Evolutionary conservation across 306 rosid genomes (phyloP), one percentile per base, ranked within the genome.

Genomic region (Quercus variabilis): DNA sequence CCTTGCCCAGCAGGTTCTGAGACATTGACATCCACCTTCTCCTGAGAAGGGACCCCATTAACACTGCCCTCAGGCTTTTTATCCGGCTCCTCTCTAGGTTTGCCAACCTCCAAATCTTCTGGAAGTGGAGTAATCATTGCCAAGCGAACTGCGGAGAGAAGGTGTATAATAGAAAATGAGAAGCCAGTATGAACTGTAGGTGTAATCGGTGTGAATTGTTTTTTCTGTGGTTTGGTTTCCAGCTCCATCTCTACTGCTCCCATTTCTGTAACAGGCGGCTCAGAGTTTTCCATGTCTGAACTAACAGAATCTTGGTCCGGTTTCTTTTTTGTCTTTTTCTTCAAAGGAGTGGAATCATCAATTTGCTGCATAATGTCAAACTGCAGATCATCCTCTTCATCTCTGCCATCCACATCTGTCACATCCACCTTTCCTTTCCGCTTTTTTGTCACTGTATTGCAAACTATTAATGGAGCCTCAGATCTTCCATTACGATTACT

Each of bases 171-270:
- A 43, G 99, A 96, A 86, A 96, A 96, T 57, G 99, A 93, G 88
- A 96, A 96, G 52, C 96, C 98, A 60, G 96, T 86, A 80, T 87
- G 99, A 75, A 96, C 94, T 21, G 98, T 93, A 4, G 99, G 99
- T 18, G 93, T 96, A 81, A 96, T 96, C 83, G 88, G 82, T 81
- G 87, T 89, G 84, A 87, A 96, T 21, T 94, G 46, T 80, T 87
- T 93, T 80, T 90, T 96, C 90, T 88, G 99, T 25, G 97, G 94
- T 82, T 92, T 93, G 67, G 79, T 86, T 78, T 96, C 99, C 23
- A 74, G 90, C 86, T 96, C 98, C 82, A 85, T 76, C 41, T 90
- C 97, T 57, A 87, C 86, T 25, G 87, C 74, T 69, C 77, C 90
- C 76, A 58, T 72, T 83, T 92, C 93, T 62, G 74, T 21, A 81